A percentile compares a stretch with the other conserved stretches of the same genome.
Evolutionary conservation across 2,329 filamentous ascomycete genomes (phyloP).

Genomic region (Zymoseptoria ardabiliae): DNA sequence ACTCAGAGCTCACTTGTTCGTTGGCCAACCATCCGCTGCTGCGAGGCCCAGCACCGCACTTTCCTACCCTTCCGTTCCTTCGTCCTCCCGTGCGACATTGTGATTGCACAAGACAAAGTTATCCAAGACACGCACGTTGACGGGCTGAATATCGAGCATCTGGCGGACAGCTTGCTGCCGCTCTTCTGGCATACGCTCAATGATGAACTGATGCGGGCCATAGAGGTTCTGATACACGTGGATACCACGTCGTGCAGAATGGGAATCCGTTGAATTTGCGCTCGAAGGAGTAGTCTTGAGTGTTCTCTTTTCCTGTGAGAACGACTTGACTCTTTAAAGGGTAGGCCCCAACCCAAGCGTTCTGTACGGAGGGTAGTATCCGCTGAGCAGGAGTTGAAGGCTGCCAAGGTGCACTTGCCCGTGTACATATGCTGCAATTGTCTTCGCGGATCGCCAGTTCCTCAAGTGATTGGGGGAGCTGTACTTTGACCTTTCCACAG

Average conservation of each 20-base stretch:
- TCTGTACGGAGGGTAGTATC: not conserved
- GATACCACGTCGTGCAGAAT: conserved; percentile 1
- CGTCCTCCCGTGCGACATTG: not conserved
- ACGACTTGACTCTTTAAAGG: not conserved
- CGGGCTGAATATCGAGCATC: conserved; percentile 2
- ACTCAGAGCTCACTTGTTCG: not conserved
- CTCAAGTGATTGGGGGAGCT: not conserved
- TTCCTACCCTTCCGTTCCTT: conserved; percentile 2
- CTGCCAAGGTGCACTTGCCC: not conserved
- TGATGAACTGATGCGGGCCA: not conserved
- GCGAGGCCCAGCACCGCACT: not conserved
- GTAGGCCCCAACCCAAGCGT: conserved; percentile 1
- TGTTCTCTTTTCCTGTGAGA: not conserved
- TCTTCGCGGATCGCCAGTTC: conserved; percentile 3
- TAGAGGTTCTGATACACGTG: conserved; percentile 1
- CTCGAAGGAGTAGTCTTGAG: conserved; percentile 1
- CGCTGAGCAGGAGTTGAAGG: not conserved
- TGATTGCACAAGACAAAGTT: not conserved
- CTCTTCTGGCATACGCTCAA: conserved; percentile 1
- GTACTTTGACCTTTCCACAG: not conserved
- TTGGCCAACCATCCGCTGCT: not conserved
- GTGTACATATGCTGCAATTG: conserved; percentile 4
- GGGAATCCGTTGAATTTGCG: conserved; percentile 3
- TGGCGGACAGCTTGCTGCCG: not conserved
- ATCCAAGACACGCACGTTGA: not conserved